Evolutionary conservation across 139 green algal species (phyloP).

Genomic region (Closterium sp.): DNA sequence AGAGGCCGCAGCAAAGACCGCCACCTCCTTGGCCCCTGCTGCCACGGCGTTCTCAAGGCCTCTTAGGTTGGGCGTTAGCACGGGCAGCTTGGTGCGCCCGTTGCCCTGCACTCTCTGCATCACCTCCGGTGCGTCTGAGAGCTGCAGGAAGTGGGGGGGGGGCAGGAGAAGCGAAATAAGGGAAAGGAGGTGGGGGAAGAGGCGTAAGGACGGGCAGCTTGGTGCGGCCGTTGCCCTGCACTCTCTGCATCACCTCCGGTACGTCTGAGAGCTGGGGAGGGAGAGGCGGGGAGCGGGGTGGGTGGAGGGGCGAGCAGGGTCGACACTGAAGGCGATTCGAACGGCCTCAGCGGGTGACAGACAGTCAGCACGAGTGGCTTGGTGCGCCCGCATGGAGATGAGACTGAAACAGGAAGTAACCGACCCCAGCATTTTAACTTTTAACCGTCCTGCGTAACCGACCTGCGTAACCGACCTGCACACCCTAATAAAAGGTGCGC

Average conservation of each 20-base stretch:
- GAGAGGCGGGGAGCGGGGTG: not conserved
- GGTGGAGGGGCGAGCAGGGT: not conserved
- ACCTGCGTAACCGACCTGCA: too few relatives aligned
- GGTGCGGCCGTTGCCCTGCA: slow-evolving; percentile 40
- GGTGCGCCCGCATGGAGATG: too few relatives aligned
- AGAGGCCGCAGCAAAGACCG: slow-evolving; percentile 63
- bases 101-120: slow-evolving; percentile 58
- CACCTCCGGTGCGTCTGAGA: slow-evolving; percentile 78
- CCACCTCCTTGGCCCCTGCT: slow-evolving; percentile 79
- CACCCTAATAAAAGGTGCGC: not conserved
- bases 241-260: slow-evolving; percentile 67
- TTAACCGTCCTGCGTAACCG: too few relatives aligned
- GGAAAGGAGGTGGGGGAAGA: too few relatives aligned
- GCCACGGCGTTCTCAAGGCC: slow-evolving; percentile 60
- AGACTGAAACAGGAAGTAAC: too few relatives aligned
- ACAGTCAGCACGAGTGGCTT: not conserved
- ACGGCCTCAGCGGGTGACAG: too few relatives aligned
- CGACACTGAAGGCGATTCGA: too few relatives aligned
- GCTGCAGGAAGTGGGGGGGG: slow-evolving; percentile 52
- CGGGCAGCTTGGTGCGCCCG: slow-evolving; percentile 40
- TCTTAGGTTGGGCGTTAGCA: slow-evolving; percentile 85
- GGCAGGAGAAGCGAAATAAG: not conserved
- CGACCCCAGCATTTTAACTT: too few relatives aligned
- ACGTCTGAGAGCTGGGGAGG: slow-evolving; percentile 73
- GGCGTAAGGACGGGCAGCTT: slow-evolving; percentile 69